Evolutionary conservation across 441 rosid genomes (phyloP).

Genomic region (Eruca vesicaria): DNA sequence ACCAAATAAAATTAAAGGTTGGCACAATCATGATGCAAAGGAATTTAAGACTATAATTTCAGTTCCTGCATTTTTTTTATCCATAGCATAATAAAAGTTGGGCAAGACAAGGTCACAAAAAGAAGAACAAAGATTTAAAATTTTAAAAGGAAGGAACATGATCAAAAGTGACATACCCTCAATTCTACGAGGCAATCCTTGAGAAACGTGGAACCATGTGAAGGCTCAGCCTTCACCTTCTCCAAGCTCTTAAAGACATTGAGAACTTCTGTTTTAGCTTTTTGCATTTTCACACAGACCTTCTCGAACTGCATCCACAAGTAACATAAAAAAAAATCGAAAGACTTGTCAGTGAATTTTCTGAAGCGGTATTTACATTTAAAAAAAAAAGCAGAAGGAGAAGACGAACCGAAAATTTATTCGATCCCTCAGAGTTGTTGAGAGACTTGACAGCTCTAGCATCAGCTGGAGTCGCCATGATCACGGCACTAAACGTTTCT

Average conservation of each 20-base stretch:
- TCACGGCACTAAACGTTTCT: neutral
- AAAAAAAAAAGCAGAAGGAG: neutral
- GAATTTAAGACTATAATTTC: too few species aligned
- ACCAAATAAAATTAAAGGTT: too few species aligned
- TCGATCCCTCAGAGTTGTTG: neutral
- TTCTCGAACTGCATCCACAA: constrained; percentile 56
- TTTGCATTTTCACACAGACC: constrained; percentile 55
- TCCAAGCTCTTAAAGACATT: constrained; percentile 67
- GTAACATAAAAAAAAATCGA: neutral
- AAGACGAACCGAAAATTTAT: neutral
- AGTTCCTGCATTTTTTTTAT: too few species aligned
- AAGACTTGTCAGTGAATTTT: neutral
- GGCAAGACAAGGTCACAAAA: too few species aligned
- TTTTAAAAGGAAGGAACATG: too few species aligned
- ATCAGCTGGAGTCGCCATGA: constrained; percentile 11
- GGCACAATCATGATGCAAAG: too few species aligned
- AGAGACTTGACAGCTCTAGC: constrained; percentile 11
- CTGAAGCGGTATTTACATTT: neutral
- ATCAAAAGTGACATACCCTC: constrained; percentile 62
- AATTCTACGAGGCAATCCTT: constrained; percentile 70
- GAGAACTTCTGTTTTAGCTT: constrained; percentile 43
- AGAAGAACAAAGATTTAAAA: too few species aligned
- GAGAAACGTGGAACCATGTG: constrained; percentile 67
- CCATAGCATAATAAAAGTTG: too few species aligned
- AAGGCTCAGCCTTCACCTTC: constrained; percentile 58